A percentile compares a stretch with the other conserved stretches of the same genome.
phyloP scores from a whole-genome alignment of 129 eudicot species.

The Centella asiatica region DNA sequence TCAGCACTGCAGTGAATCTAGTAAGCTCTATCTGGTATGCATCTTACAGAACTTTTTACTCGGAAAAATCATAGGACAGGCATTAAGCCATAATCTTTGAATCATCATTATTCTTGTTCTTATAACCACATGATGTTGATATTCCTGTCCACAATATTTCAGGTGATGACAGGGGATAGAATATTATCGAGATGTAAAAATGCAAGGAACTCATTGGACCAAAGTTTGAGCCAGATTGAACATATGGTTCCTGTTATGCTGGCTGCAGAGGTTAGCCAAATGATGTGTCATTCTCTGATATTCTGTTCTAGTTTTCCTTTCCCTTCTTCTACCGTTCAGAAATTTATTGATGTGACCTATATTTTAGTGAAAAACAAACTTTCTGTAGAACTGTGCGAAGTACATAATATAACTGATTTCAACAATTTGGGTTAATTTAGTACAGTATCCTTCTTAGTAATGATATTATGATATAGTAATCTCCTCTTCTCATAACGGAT shows the following conservation, averaged over 20 bases:
- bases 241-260: slow-evolving; percentile 35
- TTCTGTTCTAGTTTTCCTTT: not conserved
- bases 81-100: too few species aligned
- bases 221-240: slow-evolving; percentile 30
- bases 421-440: not conserved
- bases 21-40: slow-evolving; percentile 82
- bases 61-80: not conserved
- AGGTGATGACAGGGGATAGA: slow-evolving; percentile 42
- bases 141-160: slow-evolving; percentile 8
- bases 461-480: too few species aligned
- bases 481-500: not conserved
- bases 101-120: too few species aligned
- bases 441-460: too few species aligned
- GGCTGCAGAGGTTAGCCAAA: slow-evolving; percentile 29
- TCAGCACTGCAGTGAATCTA: slow-evolving; percentile 57
- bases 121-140: not conserved
- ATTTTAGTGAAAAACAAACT: not conserved
- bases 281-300: not conserved
- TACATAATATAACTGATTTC: not conserved
- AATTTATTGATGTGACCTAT: not conserved
- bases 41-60: not conserved
- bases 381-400: not conserved
- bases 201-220: slow-evolving; percentile 23
- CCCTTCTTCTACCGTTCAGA: not conserved
- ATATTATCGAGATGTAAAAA: slow-evolving; percentile 28